Conservation (phyloP, 352 stramenopile genomes). For the Plasmopara muralis region DNA sequence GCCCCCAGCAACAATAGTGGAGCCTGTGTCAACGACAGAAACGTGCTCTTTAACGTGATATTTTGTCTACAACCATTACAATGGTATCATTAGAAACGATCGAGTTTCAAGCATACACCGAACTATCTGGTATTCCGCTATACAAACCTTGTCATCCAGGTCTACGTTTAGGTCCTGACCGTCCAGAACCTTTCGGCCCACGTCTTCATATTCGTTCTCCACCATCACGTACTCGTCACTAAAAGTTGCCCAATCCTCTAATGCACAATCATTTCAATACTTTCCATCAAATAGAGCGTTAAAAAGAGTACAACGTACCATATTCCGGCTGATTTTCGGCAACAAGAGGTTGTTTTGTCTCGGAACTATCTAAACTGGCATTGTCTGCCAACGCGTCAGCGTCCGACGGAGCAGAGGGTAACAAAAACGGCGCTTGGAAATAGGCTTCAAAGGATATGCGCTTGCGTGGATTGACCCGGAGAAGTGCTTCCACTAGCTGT, state of each 20-base stretch:
- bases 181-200: constrained; percentile 62
- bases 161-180: constrained; percentile 42
- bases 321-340: constrained; percentile 59
- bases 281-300: neutral
- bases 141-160: constrained; percentile 30
- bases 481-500: constrained; percentile 47
- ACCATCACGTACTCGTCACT: constrained; percentile 83
- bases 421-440: constrained; percentile 58
- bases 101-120: neutral
- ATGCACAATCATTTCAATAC: constrained; percentile 2
- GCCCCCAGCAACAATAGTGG: constrained; percentile 20
- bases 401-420: constrained; percentile 43
- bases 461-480: constrained; percentile 54
- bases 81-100: neutral
- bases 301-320: constrained; percentile 22
- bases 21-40: constrained; percentile 5
- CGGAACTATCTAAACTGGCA: constrained; percentile 32
- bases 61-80: constrained; percentile 8
- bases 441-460: constrained; percentile 78
- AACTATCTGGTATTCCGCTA: neutral
- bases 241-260: constrained; percentile 62
- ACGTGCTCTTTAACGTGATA: constrained; percentile 15
- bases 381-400: constrained; percentile 14
- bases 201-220: constrained; percentile 74
- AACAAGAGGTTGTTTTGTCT: constrained; percentile 61